phyloP scores from a whole-genome alignment of 768 basidiomycete species.

The Russula sp. region DNA sequence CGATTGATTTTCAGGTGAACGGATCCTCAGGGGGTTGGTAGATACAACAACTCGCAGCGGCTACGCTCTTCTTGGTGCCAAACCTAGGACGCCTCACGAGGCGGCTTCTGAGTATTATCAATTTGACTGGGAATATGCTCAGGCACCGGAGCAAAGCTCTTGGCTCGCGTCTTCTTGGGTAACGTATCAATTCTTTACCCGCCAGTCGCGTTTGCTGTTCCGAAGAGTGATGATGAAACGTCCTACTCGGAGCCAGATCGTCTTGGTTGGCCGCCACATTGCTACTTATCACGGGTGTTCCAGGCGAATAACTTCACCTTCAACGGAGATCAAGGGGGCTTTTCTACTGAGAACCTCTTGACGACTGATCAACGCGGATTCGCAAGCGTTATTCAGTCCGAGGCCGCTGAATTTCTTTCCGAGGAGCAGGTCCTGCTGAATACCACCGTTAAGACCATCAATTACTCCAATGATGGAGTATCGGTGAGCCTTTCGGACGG shows the following conservation, averaged over 20 bases:
- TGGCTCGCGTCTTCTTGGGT: conserved; percentile 64
- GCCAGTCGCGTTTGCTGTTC: conserved; percentile 27
- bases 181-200: conserved; percentile 22
- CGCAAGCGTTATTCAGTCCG: conserved; percentile 48
- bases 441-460: conserved; percentile 43
- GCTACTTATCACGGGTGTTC: conserved; percentile 20
- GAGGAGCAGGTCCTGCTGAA: conserved; percentile 44
- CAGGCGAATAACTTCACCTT: conserved; percentile 62
- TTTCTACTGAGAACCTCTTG: conserved; percentile 48
- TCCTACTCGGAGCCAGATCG: conserved; percentile 35
- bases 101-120: conserved; percentile 51
- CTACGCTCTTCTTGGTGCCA: conserved; percentile 46
- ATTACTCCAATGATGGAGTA: conserved; percentile 42
- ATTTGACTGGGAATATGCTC: conserved; percentile 45
- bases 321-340: conserved; percentile 47
- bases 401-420: conserved; percentile 51
- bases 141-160: conserved; percentile 58
- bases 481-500: conserved; percentile 44
- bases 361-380: conserved; percentile 60
- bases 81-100: conserved; percentile 41
- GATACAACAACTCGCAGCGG: conserved; percentile 51
- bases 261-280: conserved; percentile 36
- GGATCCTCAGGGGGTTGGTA: conserved; percentile 42
- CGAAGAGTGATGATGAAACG: conserved; percentile 24
- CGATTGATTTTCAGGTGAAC: conserved; percentile 33